These are phyloP conservation scores for Phialemonium atrogriseum DNA, from an alignment of 2,329 filamentous ascomycete species.

Conservation along the genomic window DNA sequence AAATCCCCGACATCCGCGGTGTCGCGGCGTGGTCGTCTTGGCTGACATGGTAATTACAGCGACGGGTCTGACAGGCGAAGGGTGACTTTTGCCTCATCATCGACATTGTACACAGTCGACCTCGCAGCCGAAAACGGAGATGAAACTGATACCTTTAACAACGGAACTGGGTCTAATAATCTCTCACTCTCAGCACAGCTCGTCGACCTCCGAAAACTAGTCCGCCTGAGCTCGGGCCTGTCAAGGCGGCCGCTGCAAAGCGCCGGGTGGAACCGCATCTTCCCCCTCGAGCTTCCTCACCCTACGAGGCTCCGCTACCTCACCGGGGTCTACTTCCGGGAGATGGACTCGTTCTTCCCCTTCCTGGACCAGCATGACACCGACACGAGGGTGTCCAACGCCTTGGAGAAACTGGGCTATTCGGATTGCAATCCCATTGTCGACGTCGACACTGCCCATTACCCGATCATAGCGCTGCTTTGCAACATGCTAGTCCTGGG, in stretches of 20 bases:
- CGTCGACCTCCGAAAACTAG: neutral
- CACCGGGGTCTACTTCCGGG: neutral
- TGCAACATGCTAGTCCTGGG: constrained; percentile 1
- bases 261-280: neutral
- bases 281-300: neutral
- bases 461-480: constrained; percentile 1
- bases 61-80: neutral
- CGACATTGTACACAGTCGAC: neutral
- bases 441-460: neutral
- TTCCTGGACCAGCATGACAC: neutral
- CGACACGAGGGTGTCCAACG: neutral
- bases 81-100: neutral
- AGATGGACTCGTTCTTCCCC: constrained; percentile 1
- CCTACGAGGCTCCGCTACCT: neutral
- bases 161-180: neutral
- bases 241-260: neutral
- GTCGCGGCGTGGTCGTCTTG: too few relatives aligned
- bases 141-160: neutral
- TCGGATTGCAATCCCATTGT: neutral
- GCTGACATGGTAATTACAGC: too few relatives aligned
- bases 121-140: constrained; percentile 1
- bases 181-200: neutral
- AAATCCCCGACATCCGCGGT: too few relatives aligned
- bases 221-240: neutral
- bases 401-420: neutral